phyloP scores from a whole-genome alignment of 148 eudicot species.

The Nepenthes gracilis region DNA sequence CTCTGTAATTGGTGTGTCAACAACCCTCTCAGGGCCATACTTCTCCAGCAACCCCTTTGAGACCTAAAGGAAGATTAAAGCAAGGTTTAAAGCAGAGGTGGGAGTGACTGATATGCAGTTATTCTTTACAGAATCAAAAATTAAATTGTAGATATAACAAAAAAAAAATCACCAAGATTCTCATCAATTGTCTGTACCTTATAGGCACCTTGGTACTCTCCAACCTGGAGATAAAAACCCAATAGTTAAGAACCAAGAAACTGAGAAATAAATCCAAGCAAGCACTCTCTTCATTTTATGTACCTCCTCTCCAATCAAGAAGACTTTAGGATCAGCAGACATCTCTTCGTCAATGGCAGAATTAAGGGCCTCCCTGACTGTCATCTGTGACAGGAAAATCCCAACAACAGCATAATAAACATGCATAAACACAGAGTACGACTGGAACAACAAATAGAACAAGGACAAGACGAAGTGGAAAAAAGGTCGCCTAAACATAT shows the following conservation, averaged over 20 bases:
- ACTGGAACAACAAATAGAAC: too few species aligned
- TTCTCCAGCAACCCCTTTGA: conserved; percentile 69
- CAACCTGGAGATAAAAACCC: conserved; percentile 37
- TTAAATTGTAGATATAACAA: background rate
- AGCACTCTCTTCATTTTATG: background rate
- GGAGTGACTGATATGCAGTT: background rate
- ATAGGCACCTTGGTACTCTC: conserved; percentile 94
- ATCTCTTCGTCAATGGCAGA: conserved; percentile 88
- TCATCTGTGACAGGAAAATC: conserved; percentile 28
- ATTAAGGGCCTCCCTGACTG: conserved; percentile 70
- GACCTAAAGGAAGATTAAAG: conserved; percentile 21
- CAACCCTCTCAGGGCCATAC: conserved; percentile 75
- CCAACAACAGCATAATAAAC: too few species aligned
- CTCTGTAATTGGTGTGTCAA: conserved; percentile 96
- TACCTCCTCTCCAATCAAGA: conserved; percentile 90
- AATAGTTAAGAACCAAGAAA: background rate
- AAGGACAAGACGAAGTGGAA: too few species aligned
- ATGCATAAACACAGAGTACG: too few species aligned
- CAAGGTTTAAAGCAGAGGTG: too few species aligned
- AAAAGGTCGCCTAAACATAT: too few species aligned
- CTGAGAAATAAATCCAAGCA: background rate
- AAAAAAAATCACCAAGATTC: background rate
- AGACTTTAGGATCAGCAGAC: conserved; percentile 64
- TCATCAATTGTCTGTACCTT: conserved; percentile 34
- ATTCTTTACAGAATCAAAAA: background rate